These are phyloP conservation scores for Epichloe aotearoae DNA, from an alignment of 2,329 filamentous ascomycete species.

Conservation along the genomic window DNA sequence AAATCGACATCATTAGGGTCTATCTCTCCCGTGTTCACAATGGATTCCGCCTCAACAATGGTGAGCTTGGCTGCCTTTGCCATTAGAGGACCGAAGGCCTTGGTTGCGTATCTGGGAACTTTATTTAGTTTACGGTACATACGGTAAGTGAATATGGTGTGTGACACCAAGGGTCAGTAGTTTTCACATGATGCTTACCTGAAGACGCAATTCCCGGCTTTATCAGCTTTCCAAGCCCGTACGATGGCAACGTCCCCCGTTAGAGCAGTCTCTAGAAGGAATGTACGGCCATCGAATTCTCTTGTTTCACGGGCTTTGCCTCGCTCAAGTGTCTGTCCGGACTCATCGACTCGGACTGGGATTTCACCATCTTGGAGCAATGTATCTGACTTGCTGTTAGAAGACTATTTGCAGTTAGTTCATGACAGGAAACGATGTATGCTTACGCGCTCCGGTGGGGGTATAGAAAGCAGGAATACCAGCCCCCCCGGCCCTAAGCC, in stretches of 20 bases:
- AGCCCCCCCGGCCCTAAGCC: constrained; percentile 54
- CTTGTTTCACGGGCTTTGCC: constrained; percentile 56
- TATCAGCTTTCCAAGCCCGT: constrained; percentile 63
- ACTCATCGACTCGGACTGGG: constrained; percentile 45
- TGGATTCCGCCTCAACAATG: constrained; percentile 76
- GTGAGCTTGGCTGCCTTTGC: constrained; percentile 66
- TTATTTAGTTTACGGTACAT: no score
- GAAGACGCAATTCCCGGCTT: constrained; percentile 69
- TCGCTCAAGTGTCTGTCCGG: constrained; percentile 48
- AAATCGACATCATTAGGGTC: constrained; percentile 63
- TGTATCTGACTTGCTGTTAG: constrained; percentile 32
- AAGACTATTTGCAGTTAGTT: not conserved
- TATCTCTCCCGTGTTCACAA: constrained; percentile 62
- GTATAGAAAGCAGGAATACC: constrained; percentile 76
- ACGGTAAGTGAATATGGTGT: no score
- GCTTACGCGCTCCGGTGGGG: constrained; percentile 53
- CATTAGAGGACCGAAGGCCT: constrained; percentile 64
- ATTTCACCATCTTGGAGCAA: constrained; percentile 57
- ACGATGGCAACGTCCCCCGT: constrained; percentile 63
- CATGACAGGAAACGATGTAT: not conserved
- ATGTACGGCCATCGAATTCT: constrained; percentile 58
- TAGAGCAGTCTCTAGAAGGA: constrained; percentile 66
- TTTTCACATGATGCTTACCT: constrained; percentile 25
- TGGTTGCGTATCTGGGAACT: constrained; percentile 42
- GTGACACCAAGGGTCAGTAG: no score